phyloP scores from a whole-genome alignment of 208 protist genomes.

The Porcisia hertigi region DNA sequence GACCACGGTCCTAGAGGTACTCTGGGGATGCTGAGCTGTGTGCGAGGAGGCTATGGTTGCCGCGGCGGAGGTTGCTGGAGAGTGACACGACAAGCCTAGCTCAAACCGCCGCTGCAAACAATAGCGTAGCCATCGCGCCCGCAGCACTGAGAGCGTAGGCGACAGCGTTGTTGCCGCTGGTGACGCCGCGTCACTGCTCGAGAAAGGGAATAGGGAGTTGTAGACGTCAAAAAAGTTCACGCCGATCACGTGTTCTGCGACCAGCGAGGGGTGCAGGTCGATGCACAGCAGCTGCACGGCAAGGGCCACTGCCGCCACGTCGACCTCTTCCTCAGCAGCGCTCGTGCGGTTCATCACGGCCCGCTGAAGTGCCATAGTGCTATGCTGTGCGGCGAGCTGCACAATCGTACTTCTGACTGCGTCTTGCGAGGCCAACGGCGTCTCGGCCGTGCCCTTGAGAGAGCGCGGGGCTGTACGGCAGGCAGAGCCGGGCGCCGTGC shows the following conservation, averaged over 20 bases:
- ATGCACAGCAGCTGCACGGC: conserved; percentile 30
- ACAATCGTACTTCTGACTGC: conserved; percentile 8
- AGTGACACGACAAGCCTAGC: neutral
- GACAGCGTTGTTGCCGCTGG: neutral
- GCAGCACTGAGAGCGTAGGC: conserved; percentile 22
- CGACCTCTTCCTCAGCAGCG: neutral
- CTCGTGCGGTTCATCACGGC: neutral
- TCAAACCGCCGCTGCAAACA: conserved; percentile 27
- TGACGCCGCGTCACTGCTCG: neutral
- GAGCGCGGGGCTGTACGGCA: neutral
- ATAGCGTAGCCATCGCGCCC: conserved; percentile 33
- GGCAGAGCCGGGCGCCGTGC: neutral
- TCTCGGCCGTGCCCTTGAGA: neutral
- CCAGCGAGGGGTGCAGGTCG: conserved; percentile 8
- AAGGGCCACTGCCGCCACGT: conserved; percentile 15
- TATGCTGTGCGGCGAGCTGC: conserved; percentile 19
- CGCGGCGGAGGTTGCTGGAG: neutral
- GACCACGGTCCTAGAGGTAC: neutral
- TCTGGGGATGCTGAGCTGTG: neutral
- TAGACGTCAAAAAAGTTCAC: conserved; percentile 23
- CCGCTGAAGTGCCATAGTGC: conserved; percentile 6
- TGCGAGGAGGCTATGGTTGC: neutral
- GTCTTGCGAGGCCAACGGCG: conserved; percentile 2
- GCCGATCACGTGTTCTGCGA: neutral
- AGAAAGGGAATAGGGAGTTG: conserved; percentile 20